phyloP scores from a whole-genome alignment of 2,329 filamentous ascomycete genomes.

The Meredithiella fracta region DNA sequence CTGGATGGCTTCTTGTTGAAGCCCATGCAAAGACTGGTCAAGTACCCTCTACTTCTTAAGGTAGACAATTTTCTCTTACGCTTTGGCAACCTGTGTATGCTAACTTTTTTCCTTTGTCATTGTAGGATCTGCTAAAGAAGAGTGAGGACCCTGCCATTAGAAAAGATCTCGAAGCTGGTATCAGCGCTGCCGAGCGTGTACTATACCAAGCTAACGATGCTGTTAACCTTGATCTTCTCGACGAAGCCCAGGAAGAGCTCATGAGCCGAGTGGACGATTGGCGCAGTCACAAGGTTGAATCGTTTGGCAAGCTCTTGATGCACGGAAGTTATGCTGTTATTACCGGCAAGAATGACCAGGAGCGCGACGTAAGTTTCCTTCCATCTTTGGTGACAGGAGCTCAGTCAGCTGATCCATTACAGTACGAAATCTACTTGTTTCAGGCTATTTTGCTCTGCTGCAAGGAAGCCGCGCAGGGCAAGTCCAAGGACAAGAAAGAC shows the following conservation, averaged over 20 bases:
- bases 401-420: constrained; percentile 11
- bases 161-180: constrained; percentile 57
- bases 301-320: constrained; percentile 77
- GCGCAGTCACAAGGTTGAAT: constrained; percentile 80
- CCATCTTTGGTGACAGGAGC: constrained; percentile 3
- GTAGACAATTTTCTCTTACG: constrained; percentile 26
- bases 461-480: constrained; percentile 81
- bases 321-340: constrained; percentile 85
- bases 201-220: constrained; percentile 77
- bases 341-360: constrained; percentile 75
- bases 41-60: constrained; percentile 81
- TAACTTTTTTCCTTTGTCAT: not conserved
- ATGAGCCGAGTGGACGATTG: constrained; percentile 80
- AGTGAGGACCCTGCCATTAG: constrained; percentile 56
- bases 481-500: constrained; percentile 62
- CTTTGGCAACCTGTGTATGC: constrained; percentile 16
- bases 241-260: constrained; percentile 70
- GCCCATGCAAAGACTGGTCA: constrained; percentile 86
- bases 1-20: constrained; percentile 88
- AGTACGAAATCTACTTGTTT: constrained; percentile 98
- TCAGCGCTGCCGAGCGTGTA: constrained; percentile 66
- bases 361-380: constrained; percentile 57
- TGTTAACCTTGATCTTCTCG: constrained; percentile 71
- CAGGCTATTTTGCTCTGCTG: constrained; percentile 90
- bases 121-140: constrained; percentile 71